phyloP scores from a whole-genome alignment of 2,329 filamentous ascomycete genomes.

The Talaromyces islandicus region DNA sequence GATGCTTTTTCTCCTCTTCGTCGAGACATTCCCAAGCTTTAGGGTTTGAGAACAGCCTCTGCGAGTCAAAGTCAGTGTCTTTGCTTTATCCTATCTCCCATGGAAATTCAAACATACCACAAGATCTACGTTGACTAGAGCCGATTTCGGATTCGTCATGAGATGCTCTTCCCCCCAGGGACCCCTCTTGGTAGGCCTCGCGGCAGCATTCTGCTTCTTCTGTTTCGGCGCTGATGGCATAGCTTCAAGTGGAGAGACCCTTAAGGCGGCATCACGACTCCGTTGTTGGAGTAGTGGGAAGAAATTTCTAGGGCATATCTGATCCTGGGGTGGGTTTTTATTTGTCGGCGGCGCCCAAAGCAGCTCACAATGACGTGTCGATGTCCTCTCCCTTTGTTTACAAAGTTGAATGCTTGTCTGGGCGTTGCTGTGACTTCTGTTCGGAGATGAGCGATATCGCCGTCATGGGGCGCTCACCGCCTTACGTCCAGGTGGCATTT shows the following conservation, averaged over 20 bases:
- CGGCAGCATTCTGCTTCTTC: slow-evolving; percentile 16
- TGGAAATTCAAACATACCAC: slow-evolving; percentile 27
- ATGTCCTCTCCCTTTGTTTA: slow-evolving; percentile 3
- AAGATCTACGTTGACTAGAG: slow-evolving; percentile 30
- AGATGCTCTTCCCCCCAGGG: slow-evolving; percentile 34
- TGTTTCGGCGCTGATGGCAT: slow-evolving; percentile 28
- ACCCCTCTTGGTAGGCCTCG: slow-evolving; percentile 27
- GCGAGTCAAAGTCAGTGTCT: background rate
- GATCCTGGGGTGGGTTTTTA: background rate
- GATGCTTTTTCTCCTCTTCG: slow-evolving; percentile 35
- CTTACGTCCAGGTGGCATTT: slow-evolving; percentile 29
- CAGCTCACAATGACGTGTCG: background rate
- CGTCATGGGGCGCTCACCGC: slow-evolving; percentile 22
- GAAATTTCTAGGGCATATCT: background rate
- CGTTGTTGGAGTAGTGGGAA: background rate
- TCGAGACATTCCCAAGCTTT: slow-evolving; percentile 38
- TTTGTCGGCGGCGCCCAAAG: background rate
- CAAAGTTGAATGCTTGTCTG: background rate
- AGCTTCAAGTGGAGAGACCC: slow-evolving; percentile 11
- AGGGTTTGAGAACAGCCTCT: slow-evolving; percentile 36
- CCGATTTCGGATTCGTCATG: slow-evolving; percentile 33
- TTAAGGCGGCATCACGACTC: slow-evolving; percentile 19
- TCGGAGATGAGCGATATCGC: background rate
- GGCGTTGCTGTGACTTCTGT: no score
- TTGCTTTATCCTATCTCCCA: background rate